Evolutionary conservation across 495 filamentous ascomycete genomes (phyloP).

Genomic region (Rusavskia elegans): DNA sequence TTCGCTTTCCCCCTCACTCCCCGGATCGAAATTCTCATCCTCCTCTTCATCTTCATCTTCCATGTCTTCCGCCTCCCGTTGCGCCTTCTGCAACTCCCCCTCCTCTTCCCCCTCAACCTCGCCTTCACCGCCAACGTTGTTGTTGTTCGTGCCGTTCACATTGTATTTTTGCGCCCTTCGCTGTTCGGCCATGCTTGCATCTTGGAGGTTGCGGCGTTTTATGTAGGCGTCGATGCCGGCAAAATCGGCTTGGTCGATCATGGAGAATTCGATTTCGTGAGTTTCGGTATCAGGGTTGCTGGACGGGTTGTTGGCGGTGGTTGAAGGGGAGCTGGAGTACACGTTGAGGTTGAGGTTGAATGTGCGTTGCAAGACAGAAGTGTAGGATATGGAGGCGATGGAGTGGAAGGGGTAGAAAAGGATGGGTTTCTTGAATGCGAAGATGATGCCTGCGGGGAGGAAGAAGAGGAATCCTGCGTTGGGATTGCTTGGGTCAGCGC

Average conservation of each 20-base stretch:
- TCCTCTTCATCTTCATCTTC: constrained; percentile 12
- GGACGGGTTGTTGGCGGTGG: constrained; percentile 12
- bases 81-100: constrained; percentile 50
- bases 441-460: constrained; percentile 71
- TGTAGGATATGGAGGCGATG: constrained; percentile 75
- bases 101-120: constrained; percentile 34
- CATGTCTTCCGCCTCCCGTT: constrained; percentile 36
- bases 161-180: constrained; percentile 68
- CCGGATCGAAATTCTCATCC: constrained; percentile 16
- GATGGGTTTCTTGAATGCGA: constrained; percentile 90
- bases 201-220: constrained; percentile 64
- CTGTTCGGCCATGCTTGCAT: constrained; percentile 80
- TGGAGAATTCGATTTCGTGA: constrained; percentile 67
- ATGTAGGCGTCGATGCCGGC: constrained; percentile 74
- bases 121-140: constrained; percentile 9
- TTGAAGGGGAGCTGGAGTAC: constrained; percentile 12
- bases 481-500: not conserved
- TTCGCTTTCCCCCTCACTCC: constrained; percentile 15
- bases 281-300: constrained; percentile 13
- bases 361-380: constrained; percentile 74
- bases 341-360: constrained; percentile 80
- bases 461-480: constrained; percentile 74
- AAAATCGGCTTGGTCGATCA: constrained; percentile 78
- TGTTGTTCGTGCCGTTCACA: constrained; percentile 34
- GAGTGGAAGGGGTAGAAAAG: constrained; percentile 66